Percentiles rank a stretch among this genome's conserved stretches.
phyloP scores from a whole-genome alignment of 1,284 basidiomycete genomes.

The Vanrija sp. region DNA sequence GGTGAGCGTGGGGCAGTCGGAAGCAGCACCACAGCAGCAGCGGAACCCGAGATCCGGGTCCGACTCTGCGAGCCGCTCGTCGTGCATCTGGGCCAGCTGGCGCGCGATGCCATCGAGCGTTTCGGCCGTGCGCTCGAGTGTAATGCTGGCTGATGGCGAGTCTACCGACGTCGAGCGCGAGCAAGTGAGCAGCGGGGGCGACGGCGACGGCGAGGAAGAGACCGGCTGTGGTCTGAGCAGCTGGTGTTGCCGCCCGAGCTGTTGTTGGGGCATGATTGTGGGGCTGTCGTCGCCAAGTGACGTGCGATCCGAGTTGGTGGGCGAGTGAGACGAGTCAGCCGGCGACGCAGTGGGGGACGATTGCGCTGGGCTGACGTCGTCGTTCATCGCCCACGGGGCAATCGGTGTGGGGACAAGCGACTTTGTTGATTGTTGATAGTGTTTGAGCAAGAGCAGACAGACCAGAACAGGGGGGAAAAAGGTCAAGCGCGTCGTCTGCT shows the following conservation, averaged over 20 bases:
- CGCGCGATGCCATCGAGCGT: slow-evolving; percentile 38
- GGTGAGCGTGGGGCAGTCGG: slow-evolving; percentile 49
- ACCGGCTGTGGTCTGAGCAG: background rate
- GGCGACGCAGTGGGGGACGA: too few relatives aligned
- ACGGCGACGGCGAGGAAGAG: background rate
- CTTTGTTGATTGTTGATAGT: background rate
- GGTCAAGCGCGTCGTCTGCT: too few relatives aligned
- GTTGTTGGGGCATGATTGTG: background rate
- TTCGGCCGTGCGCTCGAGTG: slow-evolving; percentile 36
- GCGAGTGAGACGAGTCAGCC: too few relatives aligned
- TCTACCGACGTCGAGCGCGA: slow-evolving; percentile 3
- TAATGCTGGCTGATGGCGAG: slow-evolving; percentile 30
- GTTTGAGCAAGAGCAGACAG: background rate
- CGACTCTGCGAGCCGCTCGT: slow-evolving; percentile 12
- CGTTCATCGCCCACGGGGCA: too few relatives aligned
- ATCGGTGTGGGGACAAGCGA: background rate
- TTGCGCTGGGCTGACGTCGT: too few relatives aligned
- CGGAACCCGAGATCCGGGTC: slow-evolving; percentile 14
- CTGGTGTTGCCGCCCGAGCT: too few relatives aligned
- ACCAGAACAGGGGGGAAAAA: background rate
- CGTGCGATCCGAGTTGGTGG: background rate
- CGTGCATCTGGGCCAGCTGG: slow-evolving; percentile 32
- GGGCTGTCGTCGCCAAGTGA: background rate
- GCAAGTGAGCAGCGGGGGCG: background rate
- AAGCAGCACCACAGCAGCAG: slow-evolving; percentile 26